These are phyloP conservation scores for Oryza meyeriana DNA, from an alignment of 176 grass and related monocot genomes.

Conservation along the genomic window DNA sequence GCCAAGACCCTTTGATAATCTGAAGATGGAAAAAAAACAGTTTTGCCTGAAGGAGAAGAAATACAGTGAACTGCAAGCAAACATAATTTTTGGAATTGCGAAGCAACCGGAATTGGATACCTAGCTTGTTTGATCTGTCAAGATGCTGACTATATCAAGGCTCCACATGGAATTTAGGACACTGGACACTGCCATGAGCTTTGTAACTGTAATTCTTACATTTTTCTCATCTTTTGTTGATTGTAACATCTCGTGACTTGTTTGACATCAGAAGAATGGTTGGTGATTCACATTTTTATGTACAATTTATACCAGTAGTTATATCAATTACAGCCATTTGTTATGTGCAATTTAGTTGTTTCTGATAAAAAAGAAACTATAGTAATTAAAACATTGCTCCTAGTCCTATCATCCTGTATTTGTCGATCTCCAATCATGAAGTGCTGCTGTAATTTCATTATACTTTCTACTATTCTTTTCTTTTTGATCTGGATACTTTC, in stretches of 20 bases:
- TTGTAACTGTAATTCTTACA: slow-evolving; percentile 37
- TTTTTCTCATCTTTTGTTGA: slow-evolving; percentile 38
- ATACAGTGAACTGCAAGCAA: slow-evolving; percentile 22
- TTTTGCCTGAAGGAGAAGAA: slow-evolving; percentile 34
- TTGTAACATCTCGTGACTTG: slow-evolving; percentile 19
- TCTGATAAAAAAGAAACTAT: background rate
- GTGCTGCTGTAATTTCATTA: background rate
- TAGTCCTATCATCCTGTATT: background rate
- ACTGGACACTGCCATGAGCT: slow-evolving; percentile 22
- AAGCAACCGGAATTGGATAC: slow-evolving; percentile 18
- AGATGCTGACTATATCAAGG: slow-evolving; percentile 15
- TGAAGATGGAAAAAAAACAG: slow-evolving; percentile 7
- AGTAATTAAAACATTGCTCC: background rate
- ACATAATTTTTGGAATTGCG: slow-evolving; percentile 2
- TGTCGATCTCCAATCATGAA: background rate
- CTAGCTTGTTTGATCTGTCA: slow-evolving; percentile 32
- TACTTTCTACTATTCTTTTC: background rate
- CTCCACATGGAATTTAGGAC: slow-evolving; percentile 29
- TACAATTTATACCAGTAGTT: slow-evolving; percentile 46
- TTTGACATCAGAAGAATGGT: slow-evolving; percentile 39
- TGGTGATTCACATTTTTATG: slow-evolving; percentile 34
- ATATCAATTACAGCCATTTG: slow-evolving; percentile 11
- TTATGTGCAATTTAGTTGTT: slow-evolving; percentile 8
- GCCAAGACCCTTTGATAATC: background rate
- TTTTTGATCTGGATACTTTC: too few relatives aligned